Percentiles rank a stretch among this genome's conserved stretches.
phyloP scores from a whole-genome alignment of 495 filamentous ascomycete genomes.

The Oidiodendron maius region DNA sequence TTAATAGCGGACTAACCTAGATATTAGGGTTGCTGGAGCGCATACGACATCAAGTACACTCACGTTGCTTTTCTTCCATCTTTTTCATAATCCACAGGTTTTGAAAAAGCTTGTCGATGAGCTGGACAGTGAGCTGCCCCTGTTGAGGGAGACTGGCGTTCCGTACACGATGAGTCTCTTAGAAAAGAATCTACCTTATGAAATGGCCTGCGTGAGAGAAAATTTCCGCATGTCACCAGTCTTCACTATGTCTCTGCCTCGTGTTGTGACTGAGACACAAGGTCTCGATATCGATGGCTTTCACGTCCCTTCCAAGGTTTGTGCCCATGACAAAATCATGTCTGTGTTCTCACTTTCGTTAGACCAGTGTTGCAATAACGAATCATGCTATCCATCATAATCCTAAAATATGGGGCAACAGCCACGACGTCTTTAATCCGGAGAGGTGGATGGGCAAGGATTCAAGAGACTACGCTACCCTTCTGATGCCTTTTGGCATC shows the following conservation, averaged over 20 bases:
- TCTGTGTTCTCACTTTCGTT: neutral
- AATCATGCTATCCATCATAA: conserved; percentile 11
- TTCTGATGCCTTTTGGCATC: conserved; percentile 9
- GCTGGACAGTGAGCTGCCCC: neutral
- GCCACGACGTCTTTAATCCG: conserved; percentile 7
- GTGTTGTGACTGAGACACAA: neutral
- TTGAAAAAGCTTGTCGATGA: neutral
- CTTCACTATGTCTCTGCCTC: conserved; percentile 6
- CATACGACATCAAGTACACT: conserved; percentile 3
- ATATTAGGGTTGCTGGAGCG: conserved; percentile 4
- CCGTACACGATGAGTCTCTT: neutral
- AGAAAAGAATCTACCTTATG: neutral
- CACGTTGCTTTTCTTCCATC: conserved; percentile 6
- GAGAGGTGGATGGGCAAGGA: neutral
- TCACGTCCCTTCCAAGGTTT: neutral
- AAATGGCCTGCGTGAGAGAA: neutral
- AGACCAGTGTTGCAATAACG: conserved; percentile 1
- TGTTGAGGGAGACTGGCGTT: neutral
- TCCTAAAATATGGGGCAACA: conserved; percentile 2
- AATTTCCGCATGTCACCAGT: conserved; percentile 11
- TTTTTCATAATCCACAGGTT: conserved; percentile 1
- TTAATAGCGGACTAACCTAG: neutral
- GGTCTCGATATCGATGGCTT: neutral
- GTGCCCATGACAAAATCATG: neutral
- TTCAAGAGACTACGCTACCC: neutral